Evolutionary conservation across 208 protist species (phyloP), one percentile per base, ranked within the genome.

Genomic region (Crithidia acanthocephali): DNA sequence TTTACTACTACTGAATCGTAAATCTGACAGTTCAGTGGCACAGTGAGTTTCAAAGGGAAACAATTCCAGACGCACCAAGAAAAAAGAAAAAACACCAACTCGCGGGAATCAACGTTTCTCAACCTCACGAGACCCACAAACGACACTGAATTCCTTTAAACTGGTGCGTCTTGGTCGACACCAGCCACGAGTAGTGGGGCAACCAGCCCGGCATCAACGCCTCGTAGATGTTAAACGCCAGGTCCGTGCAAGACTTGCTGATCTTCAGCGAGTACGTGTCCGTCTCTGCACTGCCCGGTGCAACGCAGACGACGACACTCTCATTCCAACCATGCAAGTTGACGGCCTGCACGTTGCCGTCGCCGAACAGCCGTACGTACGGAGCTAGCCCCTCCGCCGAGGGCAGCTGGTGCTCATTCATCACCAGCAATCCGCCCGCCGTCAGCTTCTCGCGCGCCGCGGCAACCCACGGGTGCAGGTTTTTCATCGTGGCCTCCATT

Each of bases 291-390:
- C 76, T 45, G 33, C 82, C 80, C 0, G 76, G 63, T 59, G 81
- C 77, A n/a, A 81, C 76, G 58, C 82, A 85, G 16, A 84, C 74
- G 8, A 91, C 76, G 13, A 94, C 79, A 53, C 86, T 89, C 60
- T 94, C 88, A 30, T 87, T 90, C 86, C 85, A 94, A 4, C 88
- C 88, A 51, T 76, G 83, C 65, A 94, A 44, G 48, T 94, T 94
- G 10, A 94, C 84, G 32, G 80, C 79, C 35, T 90, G 84, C 33
- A 94, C 82, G 51, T 88, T 87, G 18, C 76, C 76, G 27, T 76
- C 60, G 13, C 88, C 86, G 37, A 88, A 87, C 5, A 88, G 74
- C 9, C 74, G 53, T 8, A 51, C 33, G 50, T 86, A 83, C 25
- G 81, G 79, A 7, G 63, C 23, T 11, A 94, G 66, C 0, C 74